Percentiles rank a stretch among this genome's conserved stretches.
Evolutionary conservation across 257 asterid species (phyloP).

Genomic region (Primulina huaijiensis): DNA sequence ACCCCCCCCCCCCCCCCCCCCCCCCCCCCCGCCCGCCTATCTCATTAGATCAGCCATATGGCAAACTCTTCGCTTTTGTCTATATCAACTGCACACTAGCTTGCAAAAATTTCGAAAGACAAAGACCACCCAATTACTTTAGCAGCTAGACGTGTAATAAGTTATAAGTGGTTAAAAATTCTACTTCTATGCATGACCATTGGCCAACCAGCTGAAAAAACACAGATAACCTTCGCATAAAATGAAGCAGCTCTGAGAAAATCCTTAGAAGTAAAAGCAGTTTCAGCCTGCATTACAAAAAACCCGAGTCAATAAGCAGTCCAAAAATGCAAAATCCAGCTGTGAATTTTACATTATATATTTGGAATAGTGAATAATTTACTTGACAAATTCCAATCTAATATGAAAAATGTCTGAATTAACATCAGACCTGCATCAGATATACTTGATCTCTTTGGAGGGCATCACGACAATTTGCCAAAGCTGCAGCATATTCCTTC

Average conservation of each 20-base stretch:
- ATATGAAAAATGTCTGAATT: constrained; percentile 20
- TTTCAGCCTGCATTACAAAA: constrained; percentile 77
- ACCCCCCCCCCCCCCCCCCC: background rate
- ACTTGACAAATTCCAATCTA: constrained; percentile 9
- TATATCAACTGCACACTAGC: background rate
- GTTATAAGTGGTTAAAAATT: constrained; percentile 8
- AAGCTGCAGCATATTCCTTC: constrained; percentile 84
- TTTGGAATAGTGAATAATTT: constrained; percentile 6
- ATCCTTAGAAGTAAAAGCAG: constrained; percentile 83
- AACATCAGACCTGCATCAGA: constrained; percentile 71
- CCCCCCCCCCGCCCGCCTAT: background rate
- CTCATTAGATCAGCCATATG: too few species aligned
- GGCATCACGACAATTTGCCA: constrained; percentile 86
- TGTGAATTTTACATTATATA: constrained; percentile 1
- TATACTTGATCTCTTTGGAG: constrained; percentile 97
- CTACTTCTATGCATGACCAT: background rate
- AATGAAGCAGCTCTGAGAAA: constrained; percentile 92
- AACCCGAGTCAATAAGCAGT: constrained; percentile 22
- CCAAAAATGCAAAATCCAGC: constrained; percentile 17
- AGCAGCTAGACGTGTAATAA: background rate
- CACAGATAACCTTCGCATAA: constrained; percentile 71
- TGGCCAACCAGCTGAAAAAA: constrained; percentile 16
- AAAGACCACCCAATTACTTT: background rate
- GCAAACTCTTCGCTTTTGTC: background rate
- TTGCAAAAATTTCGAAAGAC: background rate